Base-by-base conservation (phyloP, 164 flowering plant genomes). In the Magnolia changhungtana region DNA sequence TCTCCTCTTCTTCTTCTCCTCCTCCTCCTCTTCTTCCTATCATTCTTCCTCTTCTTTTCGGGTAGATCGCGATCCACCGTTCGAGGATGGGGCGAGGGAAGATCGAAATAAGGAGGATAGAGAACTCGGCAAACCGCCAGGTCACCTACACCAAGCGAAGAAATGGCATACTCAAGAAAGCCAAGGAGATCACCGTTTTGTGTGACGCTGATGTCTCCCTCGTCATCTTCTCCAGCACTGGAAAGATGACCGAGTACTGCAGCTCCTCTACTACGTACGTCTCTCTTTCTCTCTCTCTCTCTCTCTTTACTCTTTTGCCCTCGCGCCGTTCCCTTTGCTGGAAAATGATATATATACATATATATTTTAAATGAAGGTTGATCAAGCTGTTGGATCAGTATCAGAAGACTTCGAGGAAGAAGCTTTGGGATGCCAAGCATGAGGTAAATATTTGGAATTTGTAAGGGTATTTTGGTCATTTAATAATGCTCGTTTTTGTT, bases 371-470 rank as follows among this genome's bases (percentile, higher is more conserved):
- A 27, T 27, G 71, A 67, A 92, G 97, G 68, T 65, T 92, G 84
- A 74, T 77, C 72, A 81, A 89, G 67, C 74, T 90, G 21, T 76
- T 92, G 84, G 91, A 89, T 8, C 74, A 69, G 18, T 92, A 91
- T 73, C 94, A 94, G 63, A 86, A 73, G 76, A 68, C 74, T 1
- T 85, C 93, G 45, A 90, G 92, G 63, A 87, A 87, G 81, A 92
- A 75, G 84, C 77, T 94, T 21, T 94, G 98, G 98, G 98, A 94
- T 90, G 90, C 97, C 23, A 91, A 89, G 80, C 97, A 92, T 86
- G 98, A 94, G 92, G 98, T 94, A 29, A 45, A 19, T 27, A 11
- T 55, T 11, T 55, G 18, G 61, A 9, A 11, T 55, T 55, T 55
- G 19, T 85, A 97, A 94, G 93, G 96, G 89, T 49, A 7, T 23